Percentiles rank a stretch among this genome's conserved stretches.
Evolutionary conservation across 1,284 basidiomycete species (phyloP).

Genomic region (Naganishia sp.): DNA sequence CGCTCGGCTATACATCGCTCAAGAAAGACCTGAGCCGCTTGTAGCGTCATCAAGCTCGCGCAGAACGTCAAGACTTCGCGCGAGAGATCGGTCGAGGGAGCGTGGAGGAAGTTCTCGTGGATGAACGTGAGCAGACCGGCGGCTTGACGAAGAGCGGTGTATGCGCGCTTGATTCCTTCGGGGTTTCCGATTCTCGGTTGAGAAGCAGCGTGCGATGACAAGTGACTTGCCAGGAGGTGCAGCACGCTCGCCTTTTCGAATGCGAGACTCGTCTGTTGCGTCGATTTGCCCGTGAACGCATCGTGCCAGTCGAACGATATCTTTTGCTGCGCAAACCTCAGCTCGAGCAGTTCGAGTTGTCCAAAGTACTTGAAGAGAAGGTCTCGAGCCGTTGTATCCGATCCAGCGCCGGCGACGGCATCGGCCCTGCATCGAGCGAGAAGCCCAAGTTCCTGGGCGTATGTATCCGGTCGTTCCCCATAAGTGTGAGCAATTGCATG

Average conservation of each 20-base stretch:
- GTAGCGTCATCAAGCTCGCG: conserved; percentile 80
- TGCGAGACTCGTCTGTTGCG: conserved; percentile 92
- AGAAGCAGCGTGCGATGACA: conserved; percentile 81
- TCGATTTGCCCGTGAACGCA: conserved; percentile 90
- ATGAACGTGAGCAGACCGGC: conserved; percentile 98
- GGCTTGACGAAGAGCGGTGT: conserved; percentile 87
- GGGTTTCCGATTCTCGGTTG: conserved; percentile 64
- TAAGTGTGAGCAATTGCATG: conserved; percentile 87
- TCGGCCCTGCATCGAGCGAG: conserved; percentile 92
- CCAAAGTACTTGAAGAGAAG: conserved; percentile 99
- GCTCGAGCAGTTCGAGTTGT: conserved; percentile 93
- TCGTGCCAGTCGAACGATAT: conserved; percentile 88
- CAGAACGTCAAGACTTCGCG: conserved; percentile 93
- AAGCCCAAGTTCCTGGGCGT: conserved; percentile 75
- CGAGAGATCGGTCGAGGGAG: conserved; percentile 94
- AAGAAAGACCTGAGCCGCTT: conserved; percentile 94
- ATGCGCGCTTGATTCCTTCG: conserved; percentile 92
- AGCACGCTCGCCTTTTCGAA: conserved; percentile 98
- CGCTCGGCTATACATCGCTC: conserved; percentile 92
- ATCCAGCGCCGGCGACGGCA: conserved; percentile 90
- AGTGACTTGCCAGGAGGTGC: conserved; percentile 93
- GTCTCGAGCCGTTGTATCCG: conserved; percentile 82
- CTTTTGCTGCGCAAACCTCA: conserved; percentile 93
- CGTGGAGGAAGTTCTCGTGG: conserved; percentile 99
- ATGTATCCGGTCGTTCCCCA: conserved; percentile 87